Evolutionary conservation across 192 early-diverging fungal species (phyloP), one percentile per base, ranked within the genome.

Genomic region (Irineochytrium annulatum): DNA sequence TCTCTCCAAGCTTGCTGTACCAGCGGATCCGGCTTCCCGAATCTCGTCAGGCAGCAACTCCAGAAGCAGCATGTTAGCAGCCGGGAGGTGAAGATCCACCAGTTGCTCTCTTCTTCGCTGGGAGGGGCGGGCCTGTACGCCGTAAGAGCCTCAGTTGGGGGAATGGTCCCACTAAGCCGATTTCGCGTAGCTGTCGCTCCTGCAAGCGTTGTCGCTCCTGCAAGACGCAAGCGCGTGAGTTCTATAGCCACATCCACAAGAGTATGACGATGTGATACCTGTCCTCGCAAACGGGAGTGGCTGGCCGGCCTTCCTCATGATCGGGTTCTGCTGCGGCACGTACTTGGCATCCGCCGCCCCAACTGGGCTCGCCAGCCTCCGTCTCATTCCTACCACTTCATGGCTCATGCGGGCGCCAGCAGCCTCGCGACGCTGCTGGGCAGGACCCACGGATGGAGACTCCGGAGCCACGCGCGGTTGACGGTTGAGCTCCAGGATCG

Each of bases 1-100:
- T 78, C 77, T 13, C 77, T 62, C 77, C 77, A 78, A 14, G 73
- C 77, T 45, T 78, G 77, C 33, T 70, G 57, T 31, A 68, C 63
- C 34, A 56, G 30, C 30, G 35, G 34, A 30, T 72, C 63, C 24
- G n/a, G 53, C 61, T 57, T 75, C 1, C 71, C 52, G 26, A 14
- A 72, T 11, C 39, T 19, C 4, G 27, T 30, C 43, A 76, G 57
- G 39, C 62, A 60, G 30, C n/a, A 16, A 2, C 48, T 52, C 32
- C 44, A 68, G 45, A 57, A 55, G 57, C 70, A 77, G 60, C 61
- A 73, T 1, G 75, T 77, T 0, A 75, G 34, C 24, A 65, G 28
- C 20, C 44, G 57, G 35, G 63, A 57, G 6, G 52, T 65, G 37
- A 32, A 61, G 35, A 45, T 52, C 75, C 75, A 76, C 75, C 75